phyloP scores from a whole-genome alignment of 2,329 filamentous ascomycete species.

The Sordariomycetes sp. region DNA sequence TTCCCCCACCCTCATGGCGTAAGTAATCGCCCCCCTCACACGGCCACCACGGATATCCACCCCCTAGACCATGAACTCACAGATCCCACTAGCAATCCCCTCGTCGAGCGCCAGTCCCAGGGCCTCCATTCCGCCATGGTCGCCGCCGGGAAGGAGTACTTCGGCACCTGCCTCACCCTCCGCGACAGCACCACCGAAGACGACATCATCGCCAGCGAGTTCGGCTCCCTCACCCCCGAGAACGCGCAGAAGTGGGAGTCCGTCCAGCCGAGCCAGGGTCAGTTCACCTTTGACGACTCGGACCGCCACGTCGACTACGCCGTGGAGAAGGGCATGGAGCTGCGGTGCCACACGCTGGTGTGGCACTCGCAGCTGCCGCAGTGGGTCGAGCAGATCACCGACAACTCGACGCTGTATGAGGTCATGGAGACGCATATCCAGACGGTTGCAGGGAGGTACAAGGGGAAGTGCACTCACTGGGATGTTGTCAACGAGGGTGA shows the following conservation, averaged over 20 bases:
- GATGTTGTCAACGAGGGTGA: conserved; percentile 37
- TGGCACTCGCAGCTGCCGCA: conserved; percentile 26
- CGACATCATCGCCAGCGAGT: conserved; percentile 37
- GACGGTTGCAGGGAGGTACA: conserved; percentile 27
- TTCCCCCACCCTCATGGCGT: background rate
- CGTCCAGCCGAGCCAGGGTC: conserved; percentile 36
- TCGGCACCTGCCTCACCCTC: conserved; percentile 45
- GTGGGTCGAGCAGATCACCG: conserved; percentile 22
- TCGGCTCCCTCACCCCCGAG: conserved; percentile 40
- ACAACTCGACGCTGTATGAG: conserved; percentile 33
- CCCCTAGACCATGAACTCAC: background rate
- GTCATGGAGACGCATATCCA: conserved; percentile 39
- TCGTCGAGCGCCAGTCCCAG: background rate
- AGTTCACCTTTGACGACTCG: conserved; percentile 40
- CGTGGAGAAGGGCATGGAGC: conserved; percentile 28
- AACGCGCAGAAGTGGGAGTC: conserved; percentile 41
- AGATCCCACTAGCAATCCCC: background rate
- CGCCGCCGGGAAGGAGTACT: conserved; percentile 24
- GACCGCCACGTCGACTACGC: conserved; percentile 30
- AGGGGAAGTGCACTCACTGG: conserved; percentile 34
- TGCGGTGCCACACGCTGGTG: conserved; percentile 50
- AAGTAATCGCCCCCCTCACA: background rate
- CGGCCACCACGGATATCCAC: background rate
- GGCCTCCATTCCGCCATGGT: conserved; percentile 13
- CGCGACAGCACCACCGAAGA: conserved; percentile 34